Percentiles rank a stretch among this genome's conserved stretches.
Conservation (phyloP, 257 asterid species). For the Linaria vulgaris region DNA sequence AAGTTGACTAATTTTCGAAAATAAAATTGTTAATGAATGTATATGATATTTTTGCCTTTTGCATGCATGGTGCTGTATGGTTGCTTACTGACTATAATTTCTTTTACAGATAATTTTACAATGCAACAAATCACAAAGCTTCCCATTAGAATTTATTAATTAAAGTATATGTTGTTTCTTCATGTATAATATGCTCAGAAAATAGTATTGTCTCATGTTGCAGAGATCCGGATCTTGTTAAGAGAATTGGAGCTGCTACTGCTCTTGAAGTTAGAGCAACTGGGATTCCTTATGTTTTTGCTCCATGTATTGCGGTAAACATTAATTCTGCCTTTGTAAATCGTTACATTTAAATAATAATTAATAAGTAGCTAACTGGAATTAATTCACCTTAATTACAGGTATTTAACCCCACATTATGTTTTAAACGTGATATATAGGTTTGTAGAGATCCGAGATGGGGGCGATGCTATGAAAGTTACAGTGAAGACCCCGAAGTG, state of each 20-base stretch:
- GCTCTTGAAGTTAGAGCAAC: constrained; percentile 18
- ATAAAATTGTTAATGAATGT: too few species aligned
- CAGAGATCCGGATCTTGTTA: constrained; percentile 14
- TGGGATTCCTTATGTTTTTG: constrained; percentile 14
- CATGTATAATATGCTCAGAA: background rate
- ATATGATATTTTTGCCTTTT: too few species aligned
- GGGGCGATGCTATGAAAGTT: constrained; percentile 24
- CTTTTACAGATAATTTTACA: too few species aligned
- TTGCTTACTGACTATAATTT: too few species aligned
- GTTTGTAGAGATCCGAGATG: constrained; percentile 27
- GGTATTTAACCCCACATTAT: background rate
- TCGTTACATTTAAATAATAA: background rate
- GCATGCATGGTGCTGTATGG: too few species aligned
- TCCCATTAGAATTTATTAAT: too few species aligned
- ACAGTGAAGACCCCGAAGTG: constrained; percentile 17
- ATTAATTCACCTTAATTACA: background rate
- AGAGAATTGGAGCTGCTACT: constrained; percentile 15
- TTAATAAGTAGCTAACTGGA: background rate
- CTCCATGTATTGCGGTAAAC: constrained; percentile 18
- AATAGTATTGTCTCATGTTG: background rate
- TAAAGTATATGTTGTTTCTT: background rate
- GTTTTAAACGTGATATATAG: background rate
- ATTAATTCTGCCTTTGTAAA: background rate
- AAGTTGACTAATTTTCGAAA: too few species aligned
- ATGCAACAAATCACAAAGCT: too few species aligned